Evolutionary conservation across 2,329 filamentous ascomycete species (phyloP), one percentile per base, ranked within the genome.

Genomic region (Periconia macrospinosa): DNA sequence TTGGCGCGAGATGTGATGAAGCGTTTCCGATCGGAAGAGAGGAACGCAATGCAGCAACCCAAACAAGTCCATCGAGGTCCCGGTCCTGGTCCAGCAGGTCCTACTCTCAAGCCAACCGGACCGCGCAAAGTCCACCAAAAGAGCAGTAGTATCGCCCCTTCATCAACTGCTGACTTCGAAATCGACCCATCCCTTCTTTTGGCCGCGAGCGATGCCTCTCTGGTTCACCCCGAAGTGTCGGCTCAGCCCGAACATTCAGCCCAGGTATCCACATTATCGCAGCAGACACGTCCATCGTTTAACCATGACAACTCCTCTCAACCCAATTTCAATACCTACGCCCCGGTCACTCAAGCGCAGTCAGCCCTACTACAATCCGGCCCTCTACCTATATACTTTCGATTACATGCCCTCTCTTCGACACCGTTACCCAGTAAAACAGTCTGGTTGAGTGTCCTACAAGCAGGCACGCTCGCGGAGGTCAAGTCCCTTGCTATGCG

Each of bases 1-100:
- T 75, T 94, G 3, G 88, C 88, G 49, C 82, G 86, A 48, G 90
- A 93, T 72, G 87, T 91, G 17, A 87, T 90, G 81, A 92, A 92
- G 74, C 81, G 90, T 45, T 79, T 89, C 49, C 83, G 87, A 35
- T 87, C 91, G 62, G 86, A 90, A 58, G 82, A 84, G 54, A 78
- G 83, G 59, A 79, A 80, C 51, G 77, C 85, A 62, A 75, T 79
- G 2, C 76, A 76, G 14, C 76, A 76, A 51, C 76, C 72, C 67
- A 78, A 75, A 61, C 65, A 72, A 43, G 44, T 60, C 27, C 68
- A 74, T 53, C 57, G 68, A 48, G 77, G 76, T 6, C 75, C 76
- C 6, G 76, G 76, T 1, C 76, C 78, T 0, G 76, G 75, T 1
- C 74, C 76, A 45, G 75, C 75, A 48, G 62, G 63, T 9, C 69